Evolutionary conservation across 2,329 filamentous ascomycete species (phyloP).

Genomic region (Arachnopeziza araneosa): DNA sequence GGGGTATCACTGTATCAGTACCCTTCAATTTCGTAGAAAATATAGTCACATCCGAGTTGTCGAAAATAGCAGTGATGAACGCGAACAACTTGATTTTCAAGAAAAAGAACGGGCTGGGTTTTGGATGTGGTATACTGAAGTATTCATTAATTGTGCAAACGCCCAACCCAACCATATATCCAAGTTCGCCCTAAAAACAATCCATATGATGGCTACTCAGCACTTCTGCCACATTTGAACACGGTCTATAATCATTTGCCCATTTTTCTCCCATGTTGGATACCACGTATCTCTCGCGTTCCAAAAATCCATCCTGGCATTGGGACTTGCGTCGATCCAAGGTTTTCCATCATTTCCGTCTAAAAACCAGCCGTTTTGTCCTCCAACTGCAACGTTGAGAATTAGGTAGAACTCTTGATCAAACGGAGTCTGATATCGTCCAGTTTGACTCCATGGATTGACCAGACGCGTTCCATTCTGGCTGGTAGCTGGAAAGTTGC

Average conservation of each 20-base stretch:
- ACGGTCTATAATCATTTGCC: constrained; percentile 61
- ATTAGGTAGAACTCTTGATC: constrained; percentile 14
- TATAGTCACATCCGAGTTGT: too few species aligned
- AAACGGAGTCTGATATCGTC: constrained; percentile 8
- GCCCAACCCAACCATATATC: not conserved
- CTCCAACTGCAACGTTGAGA: constrained; percentile 14
- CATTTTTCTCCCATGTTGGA: constrained; percentile 58
- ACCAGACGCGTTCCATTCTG: constrained; percentile 5
- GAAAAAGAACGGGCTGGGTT: too few species aligned
- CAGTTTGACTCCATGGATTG: constrained; percentile 12
- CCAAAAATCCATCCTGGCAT: constrained; percentile 74
- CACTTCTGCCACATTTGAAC: constrained; percentile 69
- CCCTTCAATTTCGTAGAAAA: too few species aligned
- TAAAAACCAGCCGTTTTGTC: constrained; percentile 8
- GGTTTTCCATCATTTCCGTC: constrained; percentile 68
- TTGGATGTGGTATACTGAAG: not conserved
- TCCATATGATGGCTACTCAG: not conserved
- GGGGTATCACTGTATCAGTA: too few species aligned
- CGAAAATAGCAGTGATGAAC: too few species aligned
- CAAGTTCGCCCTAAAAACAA: not conserved
- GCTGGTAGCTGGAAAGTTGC: constrained; percentile 3
- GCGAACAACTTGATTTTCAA: too few species aligned
- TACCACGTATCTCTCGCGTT: constrained; percentile 57
- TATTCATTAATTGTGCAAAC: not conserved
- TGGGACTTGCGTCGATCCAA: constrained; percentile 65